Evolutionary conservation across 2,329 filamentous ascomycete species (phyloP).

Genomic region (Fusarium pininemorale): DNA sequence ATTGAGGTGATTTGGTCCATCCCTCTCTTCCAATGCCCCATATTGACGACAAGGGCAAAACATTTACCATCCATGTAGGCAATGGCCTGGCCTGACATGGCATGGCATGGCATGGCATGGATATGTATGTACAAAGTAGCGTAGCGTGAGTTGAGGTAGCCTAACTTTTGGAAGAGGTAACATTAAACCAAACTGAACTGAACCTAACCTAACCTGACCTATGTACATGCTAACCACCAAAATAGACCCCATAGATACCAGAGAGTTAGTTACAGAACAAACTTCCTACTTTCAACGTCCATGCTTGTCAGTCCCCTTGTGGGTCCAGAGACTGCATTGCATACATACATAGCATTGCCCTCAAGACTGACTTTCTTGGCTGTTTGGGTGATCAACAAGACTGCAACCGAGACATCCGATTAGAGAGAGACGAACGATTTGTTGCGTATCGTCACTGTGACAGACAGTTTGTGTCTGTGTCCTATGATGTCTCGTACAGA

Average conservation of each 20-base stretch:
- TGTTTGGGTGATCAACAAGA: conserved; percentile 22
- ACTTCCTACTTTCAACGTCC: conserved; percentile 11
- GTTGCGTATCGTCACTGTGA: conserved; percentile 3
- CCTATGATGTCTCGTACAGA: neutral
- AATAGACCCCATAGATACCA: neutral
- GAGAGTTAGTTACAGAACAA: conserved; percentile 5
- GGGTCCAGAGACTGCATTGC: conserved; percentile 11
- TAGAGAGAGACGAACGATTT: neutral
- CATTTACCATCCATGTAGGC: conserved; percentile 26
- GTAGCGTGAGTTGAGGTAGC: neutral
- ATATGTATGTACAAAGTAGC: conserved; percentile 26
- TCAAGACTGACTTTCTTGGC: conserved; percentile 11
- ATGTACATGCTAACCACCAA: neutral
- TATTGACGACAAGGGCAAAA: conserved; percentile 33
- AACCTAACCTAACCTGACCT: neutral
- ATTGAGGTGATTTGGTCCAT: conserved; percentile 2
- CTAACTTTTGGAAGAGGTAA: conserved; percentile 18
- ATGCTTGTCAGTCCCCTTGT: conserved; percentile 13
- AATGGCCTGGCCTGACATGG: conserved; percentile 5
- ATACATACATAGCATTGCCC: neutral
- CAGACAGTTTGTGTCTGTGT: conserved; percentile 21
- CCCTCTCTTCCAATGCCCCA: conserved; percentile 22
- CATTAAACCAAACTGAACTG: conserved; percentile 7
- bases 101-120: conserved; percentile 26
- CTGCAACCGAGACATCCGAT: conserved; percentile 29